Evolutionary conservation across 345 rosid genomes (phyloP), one percentile per base, ranked within the genome.

Genomic region (Aquilaria malaccensis): DNA sequence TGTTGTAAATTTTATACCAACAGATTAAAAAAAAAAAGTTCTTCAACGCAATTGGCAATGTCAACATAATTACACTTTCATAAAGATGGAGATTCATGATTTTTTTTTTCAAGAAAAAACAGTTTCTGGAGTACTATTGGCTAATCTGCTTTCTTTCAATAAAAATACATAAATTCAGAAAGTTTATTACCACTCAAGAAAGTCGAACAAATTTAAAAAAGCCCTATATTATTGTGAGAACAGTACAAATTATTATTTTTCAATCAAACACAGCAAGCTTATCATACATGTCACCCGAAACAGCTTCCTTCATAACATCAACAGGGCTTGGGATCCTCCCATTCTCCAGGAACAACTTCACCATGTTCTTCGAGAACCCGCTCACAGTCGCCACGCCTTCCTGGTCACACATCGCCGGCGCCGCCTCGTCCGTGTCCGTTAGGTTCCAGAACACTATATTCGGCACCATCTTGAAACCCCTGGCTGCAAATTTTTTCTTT

Each of bases 391-490:
- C 75, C 33, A 72, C 69, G 2, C 68, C 69, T 1, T 33, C 45
- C 48, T 72, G 69, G 0, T 9, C 14, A 3, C 13, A n/a, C 13
- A 61, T 9, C 52, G 62, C 75, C 0, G 71, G 71, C 1, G 71
- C 61, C 0, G 67, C 22, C 22, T 22, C 60, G 4, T 13, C 15
- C 0, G 66, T 55, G 58, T 66, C 33, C 13, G 66, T 47, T 2
- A 66, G 60, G 52, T 67, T 72, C 68, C 72, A 62, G 37, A 67
- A 72, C 32, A 72, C 72, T 6, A 67, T 72, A 30, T 72, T 52
- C 0, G 68, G 68, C 58, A 63, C 65, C 48, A 37, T 60, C 2
- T 6, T 6, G 57, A 49, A 72, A 7, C 68, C 68, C 2, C 52
- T 33, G 13, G 58, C 61, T 11, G 4, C 30, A 30, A 56, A 72